Evolutionary conservation across 768 basidiomycete genomes (phyloP), one percentile per base, ranked within the genome.

Genomic region (Lentinula detonsa): DNA sequence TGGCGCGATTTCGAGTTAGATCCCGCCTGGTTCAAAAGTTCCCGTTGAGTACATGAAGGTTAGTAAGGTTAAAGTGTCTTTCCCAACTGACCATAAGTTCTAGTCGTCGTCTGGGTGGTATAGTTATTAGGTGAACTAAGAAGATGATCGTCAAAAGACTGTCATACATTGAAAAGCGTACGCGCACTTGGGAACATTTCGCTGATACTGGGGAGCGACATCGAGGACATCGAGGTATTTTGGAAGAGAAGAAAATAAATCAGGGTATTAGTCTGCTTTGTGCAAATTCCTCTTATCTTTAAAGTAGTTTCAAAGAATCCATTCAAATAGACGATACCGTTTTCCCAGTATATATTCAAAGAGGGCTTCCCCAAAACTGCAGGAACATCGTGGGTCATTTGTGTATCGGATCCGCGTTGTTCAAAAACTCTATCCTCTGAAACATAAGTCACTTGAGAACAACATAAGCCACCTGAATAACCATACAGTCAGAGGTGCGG

Each of bases 111-210:
- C 40, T 31, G 57, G 60, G 51, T 49, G 55, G 52, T 60, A 42
- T 31, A 63, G 61, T 45, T 64, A 63, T 62, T 61, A 65, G 62
- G 39, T 35, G 45, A 39, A 57, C 21, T 31, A 34, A 61, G 72
- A 40, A 64, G 3, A 2, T 11, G 2, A 6, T 40, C 55, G 23
- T 39, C 21, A 2, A 18, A 56, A 34, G 28, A 16, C 16, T 11
- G 10, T 5, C 7, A 7, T 39, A 16, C n/a, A n/a, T 54, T 18
- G 9, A 13, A 28, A 56, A 37, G 5, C 21, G 39, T 23, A 28
- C 11, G 43, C 55, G 10, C 28, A 80, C 83, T 81, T 50, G 83
- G 83, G 62, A 84, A 85, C 75, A 84, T 80, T 62, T 83, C 81
- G 21, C 78, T 74, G 37, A 83, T 82, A 65, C 80, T 79, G 28